Conservation (phyloP, 352 stramenopile genomes). For the Phytophthora fragariaefolia region DNA sequence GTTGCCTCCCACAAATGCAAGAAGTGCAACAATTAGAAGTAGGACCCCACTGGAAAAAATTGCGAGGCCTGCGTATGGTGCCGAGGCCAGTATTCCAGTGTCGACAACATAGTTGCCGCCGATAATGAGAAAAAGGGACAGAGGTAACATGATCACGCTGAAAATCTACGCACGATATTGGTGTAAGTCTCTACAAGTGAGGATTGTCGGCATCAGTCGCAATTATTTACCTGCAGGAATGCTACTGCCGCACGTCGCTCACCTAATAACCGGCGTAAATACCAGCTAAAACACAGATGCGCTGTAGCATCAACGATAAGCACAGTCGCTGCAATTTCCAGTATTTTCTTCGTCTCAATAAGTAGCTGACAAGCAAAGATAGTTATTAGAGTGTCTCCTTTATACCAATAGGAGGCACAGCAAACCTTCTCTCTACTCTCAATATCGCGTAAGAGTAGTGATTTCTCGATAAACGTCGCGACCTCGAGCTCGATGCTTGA, state of each 20-base stretch:
- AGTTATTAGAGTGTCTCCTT: neutral
- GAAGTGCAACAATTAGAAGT: slow-evolving; percentile 60
- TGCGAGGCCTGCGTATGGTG: slow-evolving; percentile 75
- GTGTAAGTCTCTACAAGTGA: neutral
- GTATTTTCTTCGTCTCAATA: slow-evolving; percentile 43
- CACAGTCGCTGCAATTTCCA: slow-evolving; percentile 43
- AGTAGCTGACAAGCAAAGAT: slow-evolving; percentile 50
- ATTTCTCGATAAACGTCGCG: slow-evolving; percentile 59
- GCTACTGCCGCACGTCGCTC: slow-evolving; percentile 58
- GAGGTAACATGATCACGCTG: slow-evolving; percentile 65
- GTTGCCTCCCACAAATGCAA: slow-evolving; percentile 71
- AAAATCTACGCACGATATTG: slow-evolving; percentile 49
- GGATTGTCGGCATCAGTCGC: neutral
- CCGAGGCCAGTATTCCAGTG: slow-evolving; percentile 62
- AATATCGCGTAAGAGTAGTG: slow-evolving; percentile 38
- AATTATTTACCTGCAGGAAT: slow-evolving; percentile 57
- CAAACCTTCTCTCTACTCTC: slow-evolving; percentile 49
- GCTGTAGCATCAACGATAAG: slow-evolving; percentile 45
- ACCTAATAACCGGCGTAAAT: slow-evolving; percentile 60
- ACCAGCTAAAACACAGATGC: slow-evolving; percentile 49
- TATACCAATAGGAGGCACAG: neutral
- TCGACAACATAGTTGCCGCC: slow-evolving; percentile 81
- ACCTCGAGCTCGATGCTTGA: slow-evolving; percentile 52
- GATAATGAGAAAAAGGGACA: slow-evolving; percentile 73
- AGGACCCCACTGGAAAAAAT: slow-evolving; percentile 64